Conservation (phyloP, 2,329 filamentous ascomycete species). For the Xylaria hypoxylon region DNA sequence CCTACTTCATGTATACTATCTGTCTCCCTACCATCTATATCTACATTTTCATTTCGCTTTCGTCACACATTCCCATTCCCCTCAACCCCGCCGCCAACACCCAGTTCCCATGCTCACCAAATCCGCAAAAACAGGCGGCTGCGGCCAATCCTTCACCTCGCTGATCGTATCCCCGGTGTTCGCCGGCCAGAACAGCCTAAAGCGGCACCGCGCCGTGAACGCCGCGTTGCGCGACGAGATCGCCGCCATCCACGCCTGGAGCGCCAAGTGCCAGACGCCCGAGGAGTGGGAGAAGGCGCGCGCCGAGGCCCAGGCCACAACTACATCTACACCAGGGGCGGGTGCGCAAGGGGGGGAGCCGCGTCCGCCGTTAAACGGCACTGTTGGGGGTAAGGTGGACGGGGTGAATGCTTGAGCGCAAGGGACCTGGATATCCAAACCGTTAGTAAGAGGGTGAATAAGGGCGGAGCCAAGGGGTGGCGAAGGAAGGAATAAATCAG, state of each 20-base stretch:
- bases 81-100: background rate
- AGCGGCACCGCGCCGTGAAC: constrained; percentile 89
- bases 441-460: background rate
- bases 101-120: background rate
- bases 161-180: constrained; percentile 75
- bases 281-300: constrained; percentile 84
- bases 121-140: constrained; percentile 61
- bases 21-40: constrained; percentile 16
- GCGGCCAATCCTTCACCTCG: constrained; percentile 70
- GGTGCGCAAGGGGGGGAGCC: constrained; percentile 10
- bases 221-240: constrained; percentile 86
- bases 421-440: no score
- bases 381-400: constrained; percentile 58
- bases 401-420: constrained; percentile 51
- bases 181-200: constrained; percentile 78
- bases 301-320: constrained; percentile 39
- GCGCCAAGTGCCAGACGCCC: constrained; percentile 90
- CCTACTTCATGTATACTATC: constrained; percentile 2
- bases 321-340: background rate
- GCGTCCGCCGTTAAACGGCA: constrained; percentile 58
- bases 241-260: constrained; percentile 93
- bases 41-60: constrained; percentile 16
- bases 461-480: constrained; percentile 1
- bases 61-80: no score
- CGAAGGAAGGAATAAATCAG: background rate